Base-by-base conservation (phyloP, 2,329 filamentous ascomycete species). In the Cadophora sp. region DNA sequence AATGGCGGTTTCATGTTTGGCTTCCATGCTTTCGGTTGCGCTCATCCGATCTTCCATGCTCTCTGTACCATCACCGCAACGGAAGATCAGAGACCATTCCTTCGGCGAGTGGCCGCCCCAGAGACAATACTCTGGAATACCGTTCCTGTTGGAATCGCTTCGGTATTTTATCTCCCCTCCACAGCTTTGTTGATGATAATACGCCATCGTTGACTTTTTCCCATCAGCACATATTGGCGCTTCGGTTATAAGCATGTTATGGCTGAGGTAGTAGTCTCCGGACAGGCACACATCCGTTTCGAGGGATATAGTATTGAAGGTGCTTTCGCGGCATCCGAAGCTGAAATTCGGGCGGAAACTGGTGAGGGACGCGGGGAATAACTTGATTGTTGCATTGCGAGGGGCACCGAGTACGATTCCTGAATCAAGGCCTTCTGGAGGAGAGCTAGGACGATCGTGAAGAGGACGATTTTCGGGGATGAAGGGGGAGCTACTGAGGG, bases 81-180 rank as follows among this genome's bases (percentile, higher is more conserved):
- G 63, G 43, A 68, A 70, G 8, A 68, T 60, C 59, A 70, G 24
- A 13, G 68, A 70, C 68, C 68, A 70, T 50, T 66, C 50, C 48
- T 64, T 58, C 20, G 66, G 51, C 6, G 59, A 24, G 18, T 24
- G 16, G 3, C 47, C 55, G 7, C 50, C 50, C 58, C 56, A 63
- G 14, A 66, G 63, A 58, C 66, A 68, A 24, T 50, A 45, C 6
- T 63, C 39, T 5, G 56, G 43, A 2, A 59, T 62, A 14, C 24
- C 50, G 24, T 16, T 64, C 20, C n/a, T 18, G 16, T 36, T 41
- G 9, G 22, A n/a, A 33, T 41, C 22, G 24, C 39, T 67, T 59
- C 33, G 30, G 41, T 62, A 64, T 50, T 53, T 18, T 36, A 33
- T 30, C 47, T 62, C 50, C 4, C 62, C 64, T 53, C 27, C 27